Conservation (phyloP, 2,329 filamentous ascomycete species). For the Clarireedia sp. region DNA sequence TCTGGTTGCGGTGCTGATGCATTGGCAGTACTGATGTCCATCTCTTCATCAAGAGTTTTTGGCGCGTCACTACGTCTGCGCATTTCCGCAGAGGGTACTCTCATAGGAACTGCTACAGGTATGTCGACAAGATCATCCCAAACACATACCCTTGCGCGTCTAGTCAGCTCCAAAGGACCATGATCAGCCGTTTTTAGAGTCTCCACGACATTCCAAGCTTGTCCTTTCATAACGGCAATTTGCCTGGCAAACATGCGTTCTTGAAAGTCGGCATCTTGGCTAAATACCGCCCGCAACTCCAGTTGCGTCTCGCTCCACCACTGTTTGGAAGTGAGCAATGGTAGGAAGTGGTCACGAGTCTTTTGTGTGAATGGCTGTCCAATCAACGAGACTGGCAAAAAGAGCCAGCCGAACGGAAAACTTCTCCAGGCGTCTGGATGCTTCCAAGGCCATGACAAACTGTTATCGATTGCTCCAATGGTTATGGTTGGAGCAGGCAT, state of each 20-base stretch:
- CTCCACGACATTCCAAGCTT: constrained; percentile 98
- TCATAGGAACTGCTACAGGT: constrained; percentile 85
- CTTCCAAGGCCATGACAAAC: constrained; percentile 80
- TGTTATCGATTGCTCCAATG: constrained; percentile 95
- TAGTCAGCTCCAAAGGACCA: constrained; percentile 85
- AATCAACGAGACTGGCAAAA: constrained; percentile 91
- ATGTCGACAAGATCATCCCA: constrained; percentile 98
- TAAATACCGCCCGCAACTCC: constrained; percentile 78
- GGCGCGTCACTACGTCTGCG: constrained; percentile 51
- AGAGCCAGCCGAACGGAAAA: constrained; percentile 98
- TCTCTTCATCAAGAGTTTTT: constrained; percentile 62
- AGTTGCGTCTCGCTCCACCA: constrained; percentile 97
- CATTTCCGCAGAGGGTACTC: constrained; percentile 76
- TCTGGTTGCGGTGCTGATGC: constrained; percentile 53
- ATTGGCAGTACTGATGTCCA: constrained; percentile 76
- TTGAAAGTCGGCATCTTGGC: constrained; percentile 90
- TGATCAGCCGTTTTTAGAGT: constrained; percentile 89
- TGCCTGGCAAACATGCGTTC: constrained; percentile 99
- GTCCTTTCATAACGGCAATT: constrained; percentile 98
- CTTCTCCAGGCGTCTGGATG: constrained; percentile 67
- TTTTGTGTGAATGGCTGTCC: constrained; percentile 92
- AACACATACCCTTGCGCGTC: constrained; percentile 84
- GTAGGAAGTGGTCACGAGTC: constrained; percentile 91
- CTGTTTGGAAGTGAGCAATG: constrained; percentile 82
- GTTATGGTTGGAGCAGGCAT: constrained; percentile 44